phyloP scores from a whole-genome alignment of 129 eudicot species.

The Pseudognaphalium luteoalbum region DNA sequence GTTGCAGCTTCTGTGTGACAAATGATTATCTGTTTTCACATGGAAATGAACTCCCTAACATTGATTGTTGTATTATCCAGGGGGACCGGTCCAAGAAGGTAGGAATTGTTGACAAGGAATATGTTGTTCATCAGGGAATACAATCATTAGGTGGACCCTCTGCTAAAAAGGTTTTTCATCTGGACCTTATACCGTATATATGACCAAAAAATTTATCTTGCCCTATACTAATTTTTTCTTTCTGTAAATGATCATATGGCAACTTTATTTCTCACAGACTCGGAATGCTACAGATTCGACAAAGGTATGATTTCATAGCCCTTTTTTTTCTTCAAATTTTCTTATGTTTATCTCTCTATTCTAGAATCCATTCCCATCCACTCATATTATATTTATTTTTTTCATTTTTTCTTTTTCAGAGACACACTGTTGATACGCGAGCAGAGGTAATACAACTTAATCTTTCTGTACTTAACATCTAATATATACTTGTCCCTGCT shows the following conservation, averaged over 20 bases:
- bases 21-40: neutral
- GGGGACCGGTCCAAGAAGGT: conserved; percentile 78
- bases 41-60: neutral
- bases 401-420: conserved; percentile 36
- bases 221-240: neutral
- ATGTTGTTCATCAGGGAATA: conserved; percentile 77
- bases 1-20: neutral
- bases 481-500: conserved; percentile 1
- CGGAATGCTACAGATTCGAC: conserved; percentile 27
- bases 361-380: neutral
- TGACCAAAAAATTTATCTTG: conserved; percentile 4
- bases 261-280: conserved; percentile 44
- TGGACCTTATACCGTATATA: neutral
- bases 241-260: neutral
- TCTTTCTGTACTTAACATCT: neutral
- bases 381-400: neutral
- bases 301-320: conserved; percentile 45
- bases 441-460: conserved; percentile 56
- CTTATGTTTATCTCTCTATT: neutral
- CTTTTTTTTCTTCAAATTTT: neutral
- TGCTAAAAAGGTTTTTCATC: conserved; percentile 52
- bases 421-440: conserved; percentile 48
- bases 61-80: conserved; percentile 36
- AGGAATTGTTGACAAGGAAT: conserved; percentile 84
- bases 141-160: conserved; percentile 88